Percentiles rank a stretch among this genome's conserved stretches.
These are phyloP conservation scores for Botrytis cinerea DNA, from an alignment of 2,329 filamentous ascomycete species.

Conservation along the genomic window DNA sequence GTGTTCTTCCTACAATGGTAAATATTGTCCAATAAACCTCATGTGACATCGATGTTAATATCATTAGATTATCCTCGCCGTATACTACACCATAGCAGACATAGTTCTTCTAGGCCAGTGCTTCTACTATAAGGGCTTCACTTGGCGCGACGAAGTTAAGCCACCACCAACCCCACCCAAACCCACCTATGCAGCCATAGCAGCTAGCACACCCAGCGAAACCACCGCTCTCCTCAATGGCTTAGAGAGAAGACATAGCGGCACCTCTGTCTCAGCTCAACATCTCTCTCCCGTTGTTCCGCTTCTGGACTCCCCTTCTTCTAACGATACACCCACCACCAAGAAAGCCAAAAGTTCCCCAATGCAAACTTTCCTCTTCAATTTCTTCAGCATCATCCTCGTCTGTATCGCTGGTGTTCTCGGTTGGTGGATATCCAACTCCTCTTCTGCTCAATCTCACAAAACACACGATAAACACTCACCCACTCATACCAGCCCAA, in stretches of 20 bases:
- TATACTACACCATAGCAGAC: conserved; percentile 92
- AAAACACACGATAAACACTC: conserved; percentile 30
- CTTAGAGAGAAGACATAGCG: conserved; percentile 51
- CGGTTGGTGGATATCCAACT: conserved; percentile 77
- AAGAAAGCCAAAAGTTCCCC: conserved; percentile 49
- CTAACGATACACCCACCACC: conserved; percentile 46
- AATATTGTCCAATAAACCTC: conserved; percentile 29
- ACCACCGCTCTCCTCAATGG: conserved; percentile 54
- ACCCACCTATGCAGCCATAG: conserved; percentile 26
- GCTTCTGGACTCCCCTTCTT: conserved; percentile 57
- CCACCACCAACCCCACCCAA: conserved; percentile 47
- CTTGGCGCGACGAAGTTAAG: conserved; percentile 57
- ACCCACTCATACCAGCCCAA: conserved; percentile 47
- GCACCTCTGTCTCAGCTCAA: conserved; percentile 59
- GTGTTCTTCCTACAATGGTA: conserved; percentile 90
- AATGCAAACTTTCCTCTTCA: conserved; percentile 67
- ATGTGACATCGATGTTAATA: conserved; percentile 17
- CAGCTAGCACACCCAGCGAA: conserved; percentile 47
- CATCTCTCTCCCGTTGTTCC: conserved; percentile 84
- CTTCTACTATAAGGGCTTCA: conserved; percentile 93
- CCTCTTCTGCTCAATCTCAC: conserved; percentile 34
- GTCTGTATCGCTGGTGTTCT: conserved; percentile 81
- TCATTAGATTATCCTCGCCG: conserved; percentile 74
- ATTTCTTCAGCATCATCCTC: conserved; percentile 72
- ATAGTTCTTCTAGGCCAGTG: conserved; percentile 85